Percentiles rank a stretch among this genome's conserved stretches.
phyloP scores from a whole-genome alignment of 257 asterid species.

The Petunia secreta region DNA sequence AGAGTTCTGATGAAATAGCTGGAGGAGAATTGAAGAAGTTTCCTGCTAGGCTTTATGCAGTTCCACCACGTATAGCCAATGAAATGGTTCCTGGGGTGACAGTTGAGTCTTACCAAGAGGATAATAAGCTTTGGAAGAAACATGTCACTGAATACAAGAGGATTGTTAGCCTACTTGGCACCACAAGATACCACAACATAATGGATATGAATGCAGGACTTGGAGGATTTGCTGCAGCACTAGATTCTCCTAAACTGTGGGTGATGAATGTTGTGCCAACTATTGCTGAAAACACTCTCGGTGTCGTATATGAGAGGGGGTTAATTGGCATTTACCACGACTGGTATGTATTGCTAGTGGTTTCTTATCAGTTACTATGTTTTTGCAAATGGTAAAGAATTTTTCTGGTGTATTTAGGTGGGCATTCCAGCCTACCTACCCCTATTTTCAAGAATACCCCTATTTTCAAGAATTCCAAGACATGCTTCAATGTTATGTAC shows the following conservation, averaged over 20 bases:
- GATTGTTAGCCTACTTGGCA: conserved; percentile 55
- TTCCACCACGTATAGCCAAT: conserved; percentile 72
- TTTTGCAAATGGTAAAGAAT: background rate
- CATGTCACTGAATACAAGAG: conserved; percentile 68
- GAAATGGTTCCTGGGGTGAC: conserved; percentile 71
- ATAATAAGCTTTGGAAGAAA: conserved; percentile 74
- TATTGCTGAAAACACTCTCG: conserved; percentile 67
- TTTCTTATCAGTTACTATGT: background rate
- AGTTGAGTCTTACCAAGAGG: conserved; percentile 61
- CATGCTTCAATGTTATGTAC: background rate
- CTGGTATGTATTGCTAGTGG: conserved; percentile 53
- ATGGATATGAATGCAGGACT: conserved; percentile 97
- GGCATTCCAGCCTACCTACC: background rate
- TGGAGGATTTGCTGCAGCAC: conserved; percentile 88
- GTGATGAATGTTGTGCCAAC: conserved; percentile 94
- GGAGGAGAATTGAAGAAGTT: conserved; percentile 73
- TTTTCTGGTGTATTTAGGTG: background rate
- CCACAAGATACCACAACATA: conserved; percentile 75
- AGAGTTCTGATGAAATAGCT: conserved; percentile 51
- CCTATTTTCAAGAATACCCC: too few species aligned
- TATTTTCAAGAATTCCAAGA: background rate
- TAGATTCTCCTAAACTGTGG: conserved; percentile 82
- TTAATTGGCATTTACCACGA: conserved; percentile 92
- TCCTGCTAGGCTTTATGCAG: conserved; percentile 77
- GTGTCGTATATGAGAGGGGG: conserved; percentile 79